Conservation (phyloP, 306 rosid species). For the Vigna angularis region DNA sequence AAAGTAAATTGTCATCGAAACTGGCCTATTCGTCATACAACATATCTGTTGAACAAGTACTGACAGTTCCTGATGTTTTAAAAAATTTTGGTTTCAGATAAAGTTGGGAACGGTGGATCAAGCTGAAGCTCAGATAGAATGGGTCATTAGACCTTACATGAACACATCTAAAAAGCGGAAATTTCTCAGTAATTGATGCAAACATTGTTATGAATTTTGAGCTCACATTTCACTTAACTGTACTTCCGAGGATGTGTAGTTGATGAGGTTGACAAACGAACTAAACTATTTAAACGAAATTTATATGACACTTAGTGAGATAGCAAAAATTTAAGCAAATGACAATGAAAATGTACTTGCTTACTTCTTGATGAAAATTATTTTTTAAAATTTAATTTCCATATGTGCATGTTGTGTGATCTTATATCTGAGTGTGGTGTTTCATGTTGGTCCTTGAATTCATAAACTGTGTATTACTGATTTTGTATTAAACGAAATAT, state of each 20-base stretch:
- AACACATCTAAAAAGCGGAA: constrained; percentile 70
- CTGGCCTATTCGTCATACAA: too few species aligned
- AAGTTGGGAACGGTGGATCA: constrained; percentile 90
- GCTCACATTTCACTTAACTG: background rate
- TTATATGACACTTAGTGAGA: background rate
- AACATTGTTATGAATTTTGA: constrained; percentile 4
- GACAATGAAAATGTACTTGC: constrained; percentile 7
- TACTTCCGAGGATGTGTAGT: constrained; percentile 9
- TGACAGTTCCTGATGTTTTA: constrained; percentile 22
- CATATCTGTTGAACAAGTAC: constrained; percentile 9
- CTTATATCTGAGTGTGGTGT: too few species aligned
- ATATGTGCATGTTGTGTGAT: too few species aligned
- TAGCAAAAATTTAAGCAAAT: background rate
- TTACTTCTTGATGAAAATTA: background rate
- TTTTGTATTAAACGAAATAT: too few species aligned
- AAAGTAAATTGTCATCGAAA: too few species aligned
- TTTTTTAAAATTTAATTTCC: background rate
- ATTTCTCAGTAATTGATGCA: constrained; percentile 64
- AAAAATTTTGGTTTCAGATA: constrained; percentile 51
- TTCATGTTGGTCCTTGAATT: too few species aligned
- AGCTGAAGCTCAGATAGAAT: constrained; percentile 77
- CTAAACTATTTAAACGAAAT: constrained; percentile 6
- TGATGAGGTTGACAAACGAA: background rate
- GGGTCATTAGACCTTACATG: constrained; percentile 88
- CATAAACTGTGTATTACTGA: too few species aligned